Evolutionary conservation across 2,329 filamentous ascomycete genomes (phyloP).

Genomic region (Nigrograna mackinnonii): DNA sequence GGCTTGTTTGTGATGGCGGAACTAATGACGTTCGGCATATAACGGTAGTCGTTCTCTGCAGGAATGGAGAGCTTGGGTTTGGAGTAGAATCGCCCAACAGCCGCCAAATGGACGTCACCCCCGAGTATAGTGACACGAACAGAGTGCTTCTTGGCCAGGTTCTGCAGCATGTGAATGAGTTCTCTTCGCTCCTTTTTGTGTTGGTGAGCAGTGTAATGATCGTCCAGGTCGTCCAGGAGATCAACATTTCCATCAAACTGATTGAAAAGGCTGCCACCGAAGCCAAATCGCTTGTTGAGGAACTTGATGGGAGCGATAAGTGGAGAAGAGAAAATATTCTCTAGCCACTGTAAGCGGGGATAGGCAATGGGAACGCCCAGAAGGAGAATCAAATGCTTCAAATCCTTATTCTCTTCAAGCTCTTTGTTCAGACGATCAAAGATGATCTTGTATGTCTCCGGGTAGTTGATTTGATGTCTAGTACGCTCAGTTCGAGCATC

Average conservation of each 20-base stretch:
- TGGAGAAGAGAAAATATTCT: conserved; percentile 87
- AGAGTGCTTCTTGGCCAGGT: conserved; percentile 57
- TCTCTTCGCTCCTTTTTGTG: conserved; percentile 87
- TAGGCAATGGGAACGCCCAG: conserved; percentile 73
- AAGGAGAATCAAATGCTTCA: conserved; percentile 66
- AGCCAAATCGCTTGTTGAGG: conserved; percentile 85
- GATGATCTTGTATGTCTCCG: conserved; percentile 64
- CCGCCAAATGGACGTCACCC: conserved; percentile 67
- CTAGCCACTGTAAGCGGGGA: conserved; percentile 87
- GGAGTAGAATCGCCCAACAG: conserved; percentile 67
- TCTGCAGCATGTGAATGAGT: conserved; percentile 68
- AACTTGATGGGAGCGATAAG: conserved; percentile 88
- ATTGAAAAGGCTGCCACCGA: conserved; percentile 87
- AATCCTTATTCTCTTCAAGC: conserved; percentile 55
- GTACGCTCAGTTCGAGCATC: conserved; percentile 75
- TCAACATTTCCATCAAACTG: conserved; percentile 81
- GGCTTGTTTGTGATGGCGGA: conserved; percentile 71
- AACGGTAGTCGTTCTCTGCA: conserved; percentile 62
- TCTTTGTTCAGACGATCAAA: conserved; percentile 60
- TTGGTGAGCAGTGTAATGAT: conserved; percentile 83
- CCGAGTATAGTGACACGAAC: conserved; percentile 65
- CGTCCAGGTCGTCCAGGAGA: conserved; percentile 67
- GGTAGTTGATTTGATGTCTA: conserved; percentile 89
- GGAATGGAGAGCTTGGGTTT: conserved; percentile 61
- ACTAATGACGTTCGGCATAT: conserved; percentile 67